Base-by-base conservation (phyloP, 2,329 filamentous ascomycete genomes). In the Escovopsis sp. region DNA sequence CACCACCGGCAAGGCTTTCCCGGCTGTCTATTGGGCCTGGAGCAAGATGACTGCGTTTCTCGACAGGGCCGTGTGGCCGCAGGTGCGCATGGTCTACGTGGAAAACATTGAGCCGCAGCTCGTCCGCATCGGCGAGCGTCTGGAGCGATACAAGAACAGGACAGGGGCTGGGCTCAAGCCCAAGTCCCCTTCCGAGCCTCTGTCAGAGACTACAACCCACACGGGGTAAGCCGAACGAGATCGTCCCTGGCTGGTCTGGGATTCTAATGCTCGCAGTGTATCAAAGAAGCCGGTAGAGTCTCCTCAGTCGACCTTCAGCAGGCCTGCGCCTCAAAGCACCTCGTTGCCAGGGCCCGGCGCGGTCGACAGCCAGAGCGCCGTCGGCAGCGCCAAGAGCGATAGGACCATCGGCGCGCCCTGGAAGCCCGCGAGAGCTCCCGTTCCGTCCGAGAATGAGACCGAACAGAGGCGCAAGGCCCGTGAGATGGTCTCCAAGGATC, bases 41-140 rank as follows among this genome's bases (percentile, higher is more conserved):
- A 76, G 77, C 43, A 77, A 77, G 45, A 73, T 74, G 0, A 74
- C 77, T 44, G 64, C 72, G 11, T 89, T 95, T 54, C 63, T 93
- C 30, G 76, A 86, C 44, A 74, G 76, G 37, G 80, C 78, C 2
- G 66, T 96, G 13, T 91, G 84, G 81, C 89, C 89, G 2, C 80
- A 82, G 48, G 48, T 95, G 10, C 77, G 82, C 24, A 71, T 83
- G 12, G 65, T 95, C 5, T 96, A 96, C 55, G 75, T 80, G 10
- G 80, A 94, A 55, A 94, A 94, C 52, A 88, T 98, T 4, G 88
- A 96, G 63, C 93, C 93, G 12, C 93, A 98, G 61, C 71, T 98
- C 12, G 75, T 89, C 43, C 85, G 87, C 53, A 96, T 98, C 53
- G 84, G 85, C 11, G 83, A 95, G 64, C 79, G 88, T 37, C 72